phyloP scores from a whole-genome alignment of 2,329 filamentous ascomycete genomes.

The Cladophialophora exuberans region DNA sequence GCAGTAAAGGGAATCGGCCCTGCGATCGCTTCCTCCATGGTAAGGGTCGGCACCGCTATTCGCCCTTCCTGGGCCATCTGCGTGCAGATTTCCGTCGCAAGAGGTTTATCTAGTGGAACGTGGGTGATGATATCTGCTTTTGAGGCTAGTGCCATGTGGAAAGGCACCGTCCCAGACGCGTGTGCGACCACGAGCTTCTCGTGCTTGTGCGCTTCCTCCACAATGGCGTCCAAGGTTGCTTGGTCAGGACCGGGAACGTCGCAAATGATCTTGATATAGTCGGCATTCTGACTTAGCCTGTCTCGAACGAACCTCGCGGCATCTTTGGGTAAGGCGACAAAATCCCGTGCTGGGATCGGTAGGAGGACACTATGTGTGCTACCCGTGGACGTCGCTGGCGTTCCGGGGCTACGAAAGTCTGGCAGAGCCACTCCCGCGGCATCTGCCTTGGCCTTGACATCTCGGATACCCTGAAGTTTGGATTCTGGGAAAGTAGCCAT shows the following conservation, averaged over 20 bases:
- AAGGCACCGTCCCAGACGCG: neutral
- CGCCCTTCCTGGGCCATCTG: neutral
- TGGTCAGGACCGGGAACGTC: neutral
- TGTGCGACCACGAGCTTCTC: neutral
- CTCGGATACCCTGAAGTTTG: neutral
- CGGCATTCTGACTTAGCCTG: neutral
- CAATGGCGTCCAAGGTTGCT: conserved; percentile 1
- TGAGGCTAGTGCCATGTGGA: neutral
- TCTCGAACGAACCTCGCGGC: neutral
- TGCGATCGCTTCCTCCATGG: neutral
- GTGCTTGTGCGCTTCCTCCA: neutral
- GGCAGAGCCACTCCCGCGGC: neutral
- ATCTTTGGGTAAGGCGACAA: neutral
- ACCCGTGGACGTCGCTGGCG: neutral
- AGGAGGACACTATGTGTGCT: neutral
- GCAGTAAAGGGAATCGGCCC: neutral
- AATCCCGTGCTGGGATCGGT: neutral
- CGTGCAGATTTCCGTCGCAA: neutral
- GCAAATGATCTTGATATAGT: conserved; percentile 1
- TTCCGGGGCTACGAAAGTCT: conserved; percentile 6
- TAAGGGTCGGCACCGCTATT: neutral
- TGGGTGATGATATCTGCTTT: conserved; percentile 7
- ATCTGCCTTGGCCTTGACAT: neutral
- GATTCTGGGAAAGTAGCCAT: conserved; percentile 15
- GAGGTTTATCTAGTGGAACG: neutral